Evolutionary conservation across 768 basidiomycete genomes (phyloP), one percentile per base, ranked within the genome.

Genomic region (Porphyrellus cyaneotinctus): DNA sequence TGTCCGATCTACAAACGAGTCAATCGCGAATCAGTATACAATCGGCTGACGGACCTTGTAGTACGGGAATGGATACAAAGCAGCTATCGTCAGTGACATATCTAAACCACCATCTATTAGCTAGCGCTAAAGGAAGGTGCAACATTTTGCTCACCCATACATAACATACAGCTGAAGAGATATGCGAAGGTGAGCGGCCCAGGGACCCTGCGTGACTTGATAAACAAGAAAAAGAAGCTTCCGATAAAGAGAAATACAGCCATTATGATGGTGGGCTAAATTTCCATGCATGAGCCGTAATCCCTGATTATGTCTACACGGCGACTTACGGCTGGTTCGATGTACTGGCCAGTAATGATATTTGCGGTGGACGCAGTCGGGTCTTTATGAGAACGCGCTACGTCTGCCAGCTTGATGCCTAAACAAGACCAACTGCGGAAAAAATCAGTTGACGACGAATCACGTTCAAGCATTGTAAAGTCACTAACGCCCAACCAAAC

Each of bases 191-290:
- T 63, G 59, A 82, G 84, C 0, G 85, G 85, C 1, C 86, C 83
- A 0, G 84, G 84, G 2, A 84, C 82, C 57, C 77, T 63, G 20
- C 79, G 72, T 2, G 81, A 82, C 60, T 77, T 83, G 47, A 87
- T 61, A 62, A 77, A 88, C 17, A 86, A 59, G 50, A 88, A 76
- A 52, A 81, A 70, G 0, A 71, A 70, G 49, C 74, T 79, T 5
- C 85, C 86, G 4, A 84, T 23, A 61, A 85, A 86, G 6, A 91
- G 69, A 57, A 87, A 90, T 26, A 83, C 68, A 3, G 72, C 81
- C 3, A 82, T 53, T 37, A 90, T 84, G 36, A 81, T 67, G 2
- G 79, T 75, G 0, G 87, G 85, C 75, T 83, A 57, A 4, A 38
- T 28, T 26, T 26, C 4, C 24, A 6, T 23, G 24, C 14, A 26